Evolutionary conservation across 2,329 filamentous ascomycete species (phyloP).

Genomic region (Phialophora tarda): DNA sequence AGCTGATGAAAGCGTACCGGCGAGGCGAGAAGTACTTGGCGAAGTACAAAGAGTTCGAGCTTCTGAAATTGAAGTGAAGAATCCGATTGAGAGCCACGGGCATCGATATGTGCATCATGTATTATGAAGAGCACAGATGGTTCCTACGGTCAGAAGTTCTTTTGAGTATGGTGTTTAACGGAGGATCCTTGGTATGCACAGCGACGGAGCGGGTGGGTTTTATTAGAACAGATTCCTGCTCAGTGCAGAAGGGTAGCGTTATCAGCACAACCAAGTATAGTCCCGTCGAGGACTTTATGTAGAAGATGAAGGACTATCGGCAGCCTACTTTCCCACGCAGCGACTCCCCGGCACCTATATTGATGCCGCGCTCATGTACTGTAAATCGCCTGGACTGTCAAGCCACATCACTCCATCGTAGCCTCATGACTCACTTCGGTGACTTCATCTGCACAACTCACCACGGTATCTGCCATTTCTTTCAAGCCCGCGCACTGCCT

Average conservation of each 20-base stretch:
- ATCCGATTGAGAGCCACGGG: neutral
- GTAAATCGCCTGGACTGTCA: neutral
- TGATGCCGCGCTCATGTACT: neutral
- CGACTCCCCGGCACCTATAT: neutral
- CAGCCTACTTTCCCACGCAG: neutral
- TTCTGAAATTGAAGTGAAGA: slow-evolving; percentile 63
- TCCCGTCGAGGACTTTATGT: neutral
- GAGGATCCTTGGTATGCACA: slow-evolving; percentile 24
- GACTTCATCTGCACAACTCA: neutral
- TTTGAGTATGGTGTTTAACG: neutral
- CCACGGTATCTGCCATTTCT: neutral
- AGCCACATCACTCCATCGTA: neutral
- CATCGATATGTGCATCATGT: neutral
- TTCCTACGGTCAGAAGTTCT: neutral
- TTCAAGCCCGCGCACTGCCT: neutral
- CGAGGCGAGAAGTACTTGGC: slow-evolving; percentile 70
- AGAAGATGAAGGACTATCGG: neutral
- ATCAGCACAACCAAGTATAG: no score
- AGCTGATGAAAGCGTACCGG: slow-evolving; percentile 74
- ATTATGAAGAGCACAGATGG: neutral
- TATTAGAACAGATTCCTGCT: slow-evolving; percentile 5
- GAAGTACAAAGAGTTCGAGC: slow-evolving; percentile 77
- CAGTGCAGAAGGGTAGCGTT: neutral
- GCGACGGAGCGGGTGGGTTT: slow-evolving; percentile 14
- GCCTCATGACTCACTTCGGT: neutral